Evolutionary conservation across 1,284 basidiomycete genomes (phyloP).

Genomic region (Phellopilus nigrolimitatus): DNA sequence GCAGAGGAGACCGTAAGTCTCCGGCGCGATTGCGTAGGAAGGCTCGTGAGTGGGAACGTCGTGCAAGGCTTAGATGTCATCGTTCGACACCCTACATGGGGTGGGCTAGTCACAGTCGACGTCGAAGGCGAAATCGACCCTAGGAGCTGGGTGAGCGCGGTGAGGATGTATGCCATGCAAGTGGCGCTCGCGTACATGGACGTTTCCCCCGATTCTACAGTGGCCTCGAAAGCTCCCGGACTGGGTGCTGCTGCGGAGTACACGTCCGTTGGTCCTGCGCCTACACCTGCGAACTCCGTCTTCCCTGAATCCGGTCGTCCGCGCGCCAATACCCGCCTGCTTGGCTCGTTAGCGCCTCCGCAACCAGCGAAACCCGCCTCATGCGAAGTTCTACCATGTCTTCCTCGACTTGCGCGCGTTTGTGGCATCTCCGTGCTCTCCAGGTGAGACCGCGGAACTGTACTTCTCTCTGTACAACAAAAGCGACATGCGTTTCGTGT

Average conservation of each 20-base stretch:
- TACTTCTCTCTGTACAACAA: conserved; percentile 93
- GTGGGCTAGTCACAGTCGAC: conserved; percentile 82
- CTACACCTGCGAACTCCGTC: conserved; percentile 63
- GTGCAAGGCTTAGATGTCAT: conserved; percentile 93
- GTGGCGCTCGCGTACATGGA: conserved; percentile 79
- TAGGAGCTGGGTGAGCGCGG: conserved; percentile 78
- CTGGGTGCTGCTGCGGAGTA: conserved; percentile 20
- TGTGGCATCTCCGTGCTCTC: conserved; percentile 82
- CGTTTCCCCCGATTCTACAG: conserved; percentile 36
- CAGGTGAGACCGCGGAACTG: conserved; percentile 89
- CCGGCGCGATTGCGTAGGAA: conserved; percentile 81
- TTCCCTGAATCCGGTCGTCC: conserved; percentile 53
- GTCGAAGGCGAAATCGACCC: conserved; percentile 71
- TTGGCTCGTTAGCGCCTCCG: conserved; percentile 40
- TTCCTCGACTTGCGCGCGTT: conserved; percentile 89
- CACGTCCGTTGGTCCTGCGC: conserved; percentile 33
- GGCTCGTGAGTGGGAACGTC: conserved; percentile 88
- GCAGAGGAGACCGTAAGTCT: conserved; percentile 83
- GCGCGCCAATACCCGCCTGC: conserved; percentile 44
- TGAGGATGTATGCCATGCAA: conserved; percentile 88
- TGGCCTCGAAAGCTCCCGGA: conserved; percentile 28
- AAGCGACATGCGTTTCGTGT: conserved; percentile 80
- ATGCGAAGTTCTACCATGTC: conserved; percentile 81
- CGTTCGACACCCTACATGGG: conserved; percentile 89
- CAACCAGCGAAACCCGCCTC: conserved; percentile 37